Conservation (phyloP, 345 rosid genomes). For the Cochlearia excelsa region DNA sequence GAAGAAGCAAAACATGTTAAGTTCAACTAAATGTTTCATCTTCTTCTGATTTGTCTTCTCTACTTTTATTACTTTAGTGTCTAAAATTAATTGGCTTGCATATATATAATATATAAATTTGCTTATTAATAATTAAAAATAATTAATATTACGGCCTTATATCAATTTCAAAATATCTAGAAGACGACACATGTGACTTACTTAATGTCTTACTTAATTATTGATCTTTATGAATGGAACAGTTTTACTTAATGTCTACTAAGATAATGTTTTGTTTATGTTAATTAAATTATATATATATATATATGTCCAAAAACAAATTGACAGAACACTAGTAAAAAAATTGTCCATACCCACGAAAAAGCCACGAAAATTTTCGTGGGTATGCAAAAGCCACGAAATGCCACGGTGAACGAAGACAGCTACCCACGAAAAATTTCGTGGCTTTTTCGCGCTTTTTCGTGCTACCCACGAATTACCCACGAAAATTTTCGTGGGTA, state of each 20-base stretch:
- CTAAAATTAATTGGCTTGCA: conserved; percentile 19
- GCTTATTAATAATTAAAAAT: conserved; percentile 11
- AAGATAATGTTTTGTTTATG: conserved; percentile 25
- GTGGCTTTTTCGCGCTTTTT: too few species aligned
- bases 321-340: too few species aligned
- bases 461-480: too few species aligned
- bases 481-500: too few species aligned
- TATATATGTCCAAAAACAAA: too few species aligned
- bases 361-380: too few species aligned
- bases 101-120: conserved; percentile 7
- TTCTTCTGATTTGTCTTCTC: conserved; percentile 35
- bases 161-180: conserved; percentile 19
- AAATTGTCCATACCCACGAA: too few species aligned
- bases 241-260: conserved; percentile 26
- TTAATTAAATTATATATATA: conserved; percentile 6
- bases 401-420: too few species aligned
- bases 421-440: too few species aligned
- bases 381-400: too few species aligned
- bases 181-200: conserved; percentile 30
- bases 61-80: conserved; percentile 31
- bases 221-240: conserved; percentile 35
- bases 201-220: conserved; percentile 13
- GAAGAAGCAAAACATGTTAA: conserved; percentile 42
- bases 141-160: conserved; percentile 21
- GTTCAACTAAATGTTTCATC: conserved; percentile 35